These are phyloP conservation scores for Coprinopsis cinerea DNA, from an alignment of 768 basidiomycete genomes.

Conservation along the genomic window DNA sequence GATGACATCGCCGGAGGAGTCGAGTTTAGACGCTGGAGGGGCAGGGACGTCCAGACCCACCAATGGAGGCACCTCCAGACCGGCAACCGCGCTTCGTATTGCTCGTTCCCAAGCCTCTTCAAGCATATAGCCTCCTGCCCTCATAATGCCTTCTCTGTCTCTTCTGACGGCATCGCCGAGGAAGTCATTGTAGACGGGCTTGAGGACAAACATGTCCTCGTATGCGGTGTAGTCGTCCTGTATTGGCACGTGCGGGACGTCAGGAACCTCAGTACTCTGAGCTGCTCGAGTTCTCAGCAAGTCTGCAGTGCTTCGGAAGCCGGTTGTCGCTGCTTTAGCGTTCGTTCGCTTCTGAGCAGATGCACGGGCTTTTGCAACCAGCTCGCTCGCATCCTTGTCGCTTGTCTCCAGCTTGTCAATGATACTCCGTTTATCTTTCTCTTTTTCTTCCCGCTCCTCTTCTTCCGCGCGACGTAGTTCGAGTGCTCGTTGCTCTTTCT, in stretches of 20 bases:
- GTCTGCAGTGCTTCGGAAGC: slow-evolving; percentile 42
- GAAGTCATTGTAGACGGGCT: slow-evolving; percentile 61
- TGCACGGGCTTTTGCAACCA: slow-evolving; percentile 64
- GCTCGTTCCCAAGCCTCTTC: slow-evolving; percentile 87
- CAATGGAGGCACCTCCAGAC: slow-evolving; percentile 56
- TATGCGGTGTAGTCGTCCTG: slow-evolving; percentile 74
- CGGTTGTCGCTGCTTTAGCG: slow-evolving; percentile 45
- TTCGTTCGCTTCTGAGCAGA: slow-evolving; percentile 57
- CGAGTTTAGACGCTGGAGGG: slow-evolving; percentile 14
- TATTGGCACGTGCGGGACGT: slow-evolving; percentile 74
- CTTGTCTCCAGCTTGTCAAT: slow-evolving; percentile 80
- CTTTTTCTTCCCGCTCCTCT: slow-evolving; percentile 70
- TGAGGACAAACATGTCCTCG: slow-evolving; percentile 57
- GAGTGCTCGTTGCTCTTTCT: slow-evolving; percentile 62
- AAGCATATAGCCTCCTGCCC: slow-evolving; percentile 75
- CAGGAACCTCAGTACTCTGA: slow-evolving; percentile 61
- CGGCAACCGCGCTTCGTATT: slow-evolving; percentile 65
- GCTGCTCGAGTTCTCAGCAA: slow-evolving; percentile 59
- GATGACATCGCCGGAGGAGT: slow-evolving; percentile 37
- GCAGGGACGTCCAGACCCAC: slow-evolving; percentile 23
- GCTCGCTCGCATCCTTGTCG: slow-evolving; percentile 60
- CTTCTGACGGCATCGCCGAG: slow-evolving; percentile 70
- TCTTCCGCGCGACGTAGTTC: slow-evolving; percentile 66
- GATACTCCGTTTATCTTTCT: slow-evolving; percentile 65
- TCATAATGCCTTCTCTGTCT: slow-evolving; percentile 74